Conservation (phyloP, 768 basidiomycete genomes). For the Mycena crocata region DNA sequence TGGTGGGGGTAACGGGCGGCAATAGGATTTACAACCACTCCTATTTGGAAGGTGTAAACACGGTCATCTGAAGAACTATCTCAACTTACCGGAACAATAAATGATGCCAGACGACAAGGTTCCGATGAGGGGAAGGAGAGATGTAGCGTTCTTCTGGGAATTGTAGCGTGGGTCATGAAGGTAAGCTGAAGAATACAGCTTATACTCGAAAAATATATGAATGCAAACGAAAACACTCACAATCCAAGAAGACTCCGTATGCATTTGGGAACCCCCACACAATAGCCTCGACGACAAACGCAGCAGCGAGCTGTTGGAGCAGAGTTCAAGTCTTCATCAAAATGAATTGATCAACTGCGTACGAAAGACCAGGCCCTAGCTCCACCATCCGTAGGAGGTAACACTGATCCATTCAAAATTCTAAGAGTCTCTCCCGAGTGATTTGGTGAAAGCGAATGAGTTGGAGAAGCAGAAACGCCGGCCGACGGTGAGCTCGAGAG, state of each 20-base stretch:
- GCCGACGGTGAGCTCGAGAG: too few species aligned
- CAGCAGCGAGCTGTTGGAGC: constrained; percentile 36
- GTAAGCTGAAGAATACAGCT: constrained; percentile 28
- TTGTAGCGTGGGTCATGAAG: constrained; percentile 37
- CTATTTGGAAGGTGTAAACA: background rate
- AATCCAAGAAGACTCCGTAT: constrained; percentile 43
- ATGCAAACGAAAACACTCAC: constrained; percentile 10
- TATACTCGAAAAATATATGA: background rate
- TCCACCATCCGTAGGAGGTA: constrained; percentile 40
- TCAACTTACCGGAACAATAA: constrained; percentile 42
- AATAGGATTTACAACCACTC: constrained; percentile 34
- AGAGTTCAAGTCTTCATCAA: background rate
- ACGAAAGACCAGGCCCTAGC: constrained; percentile 43
- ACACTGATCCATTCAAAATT: constrained; percentile 1
- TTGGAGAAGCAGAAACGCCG: background rate
- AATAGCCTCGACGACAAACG: constrained; percentile 41
- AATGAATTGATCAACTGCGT: background rate
- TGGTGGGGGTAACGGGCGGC: constrained; percentile 38
- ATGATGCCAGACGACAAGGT: constrained; percentile 44
- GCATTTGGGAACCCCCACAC: constrained; percentile 46
- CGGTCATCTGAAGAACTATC: background rate
- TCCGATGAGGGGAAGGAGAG: constrained; percentile 44
- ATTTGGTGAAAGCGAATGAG: background rate
- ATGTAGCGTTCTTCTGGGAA: constrained; percentile 36
- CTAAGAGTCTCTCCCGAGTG: too few species aligned